phyloP scores from a whole-genome alignment of 2,329 filamentous ascomycete genomes.

The Metarhizium robertsii region DNA sequence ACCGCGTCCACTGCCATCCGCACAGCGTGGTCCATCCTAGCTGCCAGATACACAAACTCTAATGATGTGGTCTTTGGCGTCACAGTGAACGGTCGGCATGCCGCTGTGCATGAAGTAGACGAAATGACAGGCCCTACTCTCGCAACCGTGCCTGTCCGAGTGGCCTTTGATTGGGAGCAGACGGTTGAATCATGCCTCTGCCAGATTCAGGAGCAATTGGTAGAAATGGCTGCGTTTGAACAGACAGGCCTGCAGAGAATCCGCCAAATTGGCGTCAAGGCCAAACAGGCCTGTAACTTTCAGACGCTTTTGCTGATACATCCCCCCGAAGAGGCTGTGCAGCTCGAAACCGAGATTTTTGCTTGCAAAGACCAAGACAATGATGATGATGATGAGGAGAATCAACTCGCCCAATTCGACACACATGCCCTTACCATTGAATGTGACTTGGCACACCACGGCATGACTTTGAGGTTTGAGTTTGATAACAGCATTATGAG shows the following conservation, averaged over 20 bases:
- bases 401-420: background rate
- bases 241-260: conserved; percentile 17
- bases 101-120: conserved; percentile 15
- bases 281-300: conserved; percentile 9
- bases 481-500: background rate
- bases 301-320: conserved; percentile 8
- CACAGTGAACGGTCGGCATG: conserved; percentile 18
- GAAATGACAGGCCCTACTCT: conserved; percentile 18
- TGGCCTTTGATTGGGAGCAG: conserved; percentile 7
- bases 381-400: background rate
- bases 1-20: conserved; percentile 15
- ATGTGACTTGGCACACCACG: background rate
- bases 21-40: conserved; percentile 22
- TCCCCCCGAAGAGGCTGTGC: background rate
- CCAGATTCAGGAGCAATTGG: conserved; percentile 13
- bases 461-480: background rate
- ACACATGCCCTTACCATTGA: conserved; percentile 3
- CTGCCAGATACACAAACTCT: conserved; percentile 24
- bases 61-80: conserved; percentile 21
- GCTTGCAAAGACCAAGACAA: background rate
- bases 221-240: conserved; percentile 16
- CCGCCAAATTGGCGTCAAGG: conserved; percentile 12
- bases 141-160: conserved; percentile 15
- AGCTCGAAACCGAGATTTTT: background rate
- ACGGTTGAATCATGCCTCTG: conserved; percentile 6